Conservation (phyloP, 1,284 basidiomycete species). For the Schizophyllum commune region DNA sequence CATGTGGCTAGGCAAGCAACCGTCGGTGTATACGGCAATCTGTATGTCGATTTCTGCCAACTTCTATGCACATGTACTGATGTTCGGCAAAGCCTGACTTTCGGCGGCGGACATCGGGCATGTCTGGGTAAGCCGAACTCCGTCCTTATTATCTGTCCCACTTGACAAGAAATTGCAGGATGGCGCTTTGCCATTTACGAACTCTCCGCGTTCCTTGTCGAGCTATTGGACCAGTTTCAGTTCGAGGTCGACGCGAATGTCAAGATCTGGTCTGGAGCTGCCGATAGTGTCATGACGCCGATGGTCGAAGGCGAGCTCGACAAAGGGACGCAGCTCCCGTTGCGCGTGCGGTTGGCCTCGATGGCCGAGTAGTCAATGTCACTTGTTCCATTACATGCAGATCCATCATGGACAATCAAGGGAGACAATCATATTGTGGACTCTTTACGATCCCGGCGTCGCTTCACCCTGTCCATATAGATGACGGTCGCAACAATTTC, state of each 20-base stretch:
- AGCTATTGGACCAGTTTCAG: constrained; percentile 41
- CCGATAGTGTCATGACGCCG: constrained; percentile 36
- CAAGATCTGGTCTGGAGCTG: constrained; percentile 30
- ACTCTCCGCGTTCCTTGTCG: constrained; percentile 41
- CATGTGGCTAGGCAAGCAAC: constrained; percentile 25
- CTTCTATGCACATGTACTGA: constrained; percentile 29
- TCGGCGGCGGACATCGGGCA: constrained; percentile 32
- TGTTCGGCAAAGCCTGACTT: constrained; percentile 28
- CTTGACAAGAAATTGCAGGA: not conserved
- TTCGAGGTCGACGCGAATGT: constrained; percentile 32
- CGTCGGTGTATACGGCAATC: constrained; percentile 41
- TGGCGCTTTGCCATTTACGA: constrained; percentile 31
- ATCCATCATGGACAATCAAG: no score
- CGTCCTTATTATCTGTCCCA: constrained; percentile 20
- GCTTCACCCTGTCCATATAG: no score
- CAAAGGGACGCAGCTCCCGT: constrained; percentile 40
- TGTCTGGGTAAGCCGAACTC: constrained; percentile 47
- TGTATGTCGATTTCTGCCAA: constrained; percentile 44
- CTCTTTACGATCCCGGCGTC: no score
- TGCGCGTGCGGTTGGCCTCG: no score
- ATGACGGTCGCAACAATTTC: no score
- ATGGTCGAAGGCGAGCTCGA: constrained; percentile 37
- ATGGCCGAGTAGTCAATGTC: no score
- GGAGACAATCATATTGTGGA: no score
- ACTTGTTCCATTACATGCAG: no score